Percentiles rank a stretch among this genome's conserved stretches.
phyloP scores from a whole-genome alignment of 345 rosid species.

The Boechera stricta region DNA sequence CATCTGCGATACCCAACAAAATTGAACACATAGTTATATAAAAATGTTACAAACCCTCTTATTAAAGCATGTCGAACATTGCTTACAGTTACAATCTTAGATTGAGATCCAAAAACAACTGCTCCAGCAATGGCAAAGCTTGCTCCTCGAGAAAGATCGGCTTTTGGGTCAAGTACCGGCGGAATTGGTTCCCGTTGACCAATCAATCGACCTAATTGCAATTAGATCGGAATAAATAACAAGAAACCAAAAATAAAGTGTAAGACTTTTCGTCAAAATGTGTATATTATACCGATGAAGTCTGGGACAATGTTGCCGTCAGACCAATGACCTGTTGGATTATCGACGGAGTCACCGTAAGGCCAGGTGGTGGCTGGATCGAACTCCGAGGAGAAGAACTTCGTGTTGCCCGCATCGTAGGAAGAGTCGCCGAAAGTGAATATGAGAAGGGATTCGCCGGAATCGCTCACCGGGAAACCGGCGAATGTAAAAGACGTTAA shows the following conservation, averaged over 20 bases:
- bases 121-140: conserved; percentile 47
- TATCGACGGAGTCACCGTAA: conserved; percentile 43
- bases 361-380: conserved; percentile 49
- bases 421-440: conserved; percentile 51
- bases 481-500: conserved; percentile 10
- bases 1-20: conserved; percentile 23
- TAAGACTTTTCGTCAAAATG: conserved; percentile 1
- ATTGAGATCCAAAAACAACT: conserved; percentile 35
- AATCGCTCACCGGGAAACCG: conserved; percentile 23
- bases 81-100: conserved; percentile 40
- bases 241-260: background rate
- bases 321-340: conserved; percentile 46
- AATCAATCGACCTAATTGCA: conserved; percentile 36
- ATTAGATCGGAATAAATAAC: background rate
- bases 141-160: conserved; percentile 44
- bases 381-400: conserved; percentile 33
- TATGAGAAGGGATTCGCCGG: conserved; percentile 42
- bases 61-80: too few relatives aligned
- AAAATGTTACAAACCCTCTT: background rate
- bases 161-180: conserved; percentile 42
- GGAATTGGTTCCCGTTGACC: conserved; percentile 33
- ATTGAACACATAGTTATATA: background rate
- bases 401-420: conserved; percentile 49
- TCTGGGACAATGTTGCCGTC: conserved; percentile 46
- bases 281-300: conserved; percentile 30